These are phyloP conservation scores for Oryza meridionalis DNA, from an alignment of 176 grass and related monocot genomes.

Conservation along the genomic window DNA sequence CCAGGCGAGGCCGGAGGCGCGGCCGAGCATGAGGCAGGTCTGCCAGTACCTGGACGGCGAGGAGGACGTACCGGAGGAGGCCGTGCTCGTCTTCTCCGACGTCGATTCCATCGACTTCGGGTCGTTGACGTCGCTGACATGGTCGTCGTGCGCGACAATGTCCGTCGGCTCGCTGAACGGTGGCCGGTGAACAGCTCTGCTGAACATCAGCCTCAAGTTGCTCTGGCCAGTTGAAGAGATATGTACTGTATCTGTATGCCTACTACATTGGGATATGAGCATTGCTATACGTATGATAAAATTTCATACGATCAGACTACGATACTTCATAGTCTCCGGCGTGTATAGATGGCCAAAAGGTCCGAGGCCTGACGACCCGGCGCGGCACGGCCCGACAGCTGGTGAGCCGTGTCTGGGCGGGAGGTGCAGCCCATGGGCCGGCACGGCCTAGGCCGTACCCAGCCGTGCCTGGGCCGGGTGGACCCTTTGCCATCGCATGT, in stretches of 20 bases:
- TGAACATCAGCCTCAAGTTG: background rate
- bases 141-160: constrained; percentile 35
- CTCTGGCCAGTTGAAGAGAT: background rate
- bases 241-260: no score
- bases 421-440: no score
- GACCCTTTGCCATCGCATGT: no score
- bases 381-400: no score
- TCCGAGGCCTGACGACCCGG: fast-evolving
- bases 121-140: constrained; percentile 1
- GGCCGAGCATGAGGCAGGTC: constrained; percentile 60
- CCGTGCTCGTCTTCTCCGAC: background rate
- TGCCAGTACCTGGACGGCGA: constrained; percentile 51
- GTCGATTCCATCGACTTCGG: constrained; percentile 25
- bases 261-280: no score
- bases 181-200: constrained; percentile 21
- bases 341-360: no score
- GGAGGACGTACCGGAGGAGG: constrained; percentile 21
- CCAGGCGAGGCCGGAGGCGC: constrained; percentile 20
- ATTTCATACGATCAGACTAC: no score
- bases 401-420: no score
- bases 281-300: no score
- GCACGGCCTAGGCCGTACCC: no score
- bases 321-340: no score
- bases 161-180: background rate
- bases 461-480: no score